A percentile compares a stretch with the other conserved stretches of the same genome.
These are phyloP conservation scores for Multifurca ochricompacta DNA, from an alignment of 768 basidiomycete genomes.

Conservation along the genomic window DNA sequence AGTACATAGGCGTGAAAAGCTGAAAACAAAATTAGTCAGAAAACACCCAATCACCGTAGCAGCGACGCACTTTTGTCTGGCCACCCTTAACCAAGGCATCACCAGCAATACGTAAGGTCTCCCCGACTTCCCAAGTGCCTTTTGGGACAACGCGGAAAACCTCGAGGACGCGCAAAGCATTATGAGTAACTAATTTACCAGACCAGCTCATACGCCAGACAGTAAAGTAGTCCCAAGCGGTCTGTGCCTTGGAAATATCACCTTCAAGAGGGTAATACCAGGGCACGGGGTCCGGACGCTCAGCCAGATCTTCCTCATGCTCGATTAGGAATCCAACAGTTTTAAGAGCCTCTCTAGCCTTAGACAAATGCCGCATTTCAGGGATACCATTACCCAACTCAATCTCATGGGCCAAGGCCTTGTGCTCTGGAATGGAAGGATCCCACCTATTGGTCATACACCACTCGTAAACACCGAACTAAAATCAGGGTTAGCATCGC, in stretches of 20 bases:
- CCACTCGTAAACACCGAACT: slow-evolving; percentile 99
- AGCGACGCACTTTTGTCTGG: slow-evolving; percentile 59
- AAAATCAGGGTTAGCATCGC: not conserved
- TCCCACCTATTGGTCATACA: slow-evolving; percentile 97
- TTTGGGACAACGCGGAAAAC: slow-evolving; percentile 75
- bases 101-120: slow-evolving; percentile 78
- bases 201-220: slow-evolving; percentile 88
- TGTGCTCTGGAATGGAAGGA: slow-evolving; percentile 76
- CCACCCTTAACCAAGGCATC: slow-evolving; percentile 78
- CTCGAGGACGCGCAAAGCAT: slow-evolving; percentile 70
- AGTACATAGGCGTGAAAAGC: slow-evolving; percentile 87
- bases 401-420: slow-evolving; percentile 82
- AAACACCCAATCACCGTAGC: not conserved
- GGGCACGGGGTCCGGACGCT: slow-evolving; percentile 62
- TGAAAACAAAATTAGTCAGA: slow-evolving; percentile 26
- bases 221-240: slow-evolving; percentile 82
- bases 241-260: slow-evolving; percentile 87
- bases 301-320: slow-evolving; percentile 92
- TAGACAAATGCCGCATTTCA: slow-evolving; percentile 78
- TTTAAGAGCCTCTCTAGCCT: slow-evolving; percentile 68
- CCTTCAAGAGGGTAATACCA: slow-evolving; percentile 99
- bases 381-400: slow-evolving; percentile 97
- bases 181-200: slow-evolving; percentile 79
- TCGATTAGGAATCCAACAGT: slow-evolving; percentile 81
- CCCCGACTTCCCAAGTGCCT: slow-evolving; percentile 86